phyloP scores from a whole-genome alignment of 257 asterid genomes.

The Anisodus acutangulus region DNA sequence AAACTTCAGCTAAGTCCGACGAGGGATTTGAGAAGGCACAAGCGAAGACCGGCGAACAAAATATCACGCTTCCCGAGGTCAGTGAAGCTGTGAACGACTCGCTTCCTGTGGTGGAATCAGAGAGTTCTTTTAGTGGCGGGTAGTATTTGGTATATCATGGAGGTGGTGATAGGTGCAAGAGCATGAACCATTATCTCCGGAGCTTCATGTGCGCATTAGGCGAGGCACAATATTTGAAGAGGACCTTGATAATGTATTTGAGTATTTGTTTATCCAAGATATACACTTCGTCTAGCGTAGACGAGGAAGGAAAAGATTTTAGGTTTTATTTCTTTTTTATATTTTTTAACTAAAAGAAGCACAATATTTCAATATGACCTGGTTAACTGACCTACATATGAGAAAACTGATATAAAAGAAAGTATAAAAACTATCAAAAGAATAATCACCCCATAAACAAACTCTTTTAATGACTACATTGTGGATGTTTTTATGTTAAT shows the following conservation, averaged over 20 bases:
- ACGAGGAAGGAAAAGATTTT: conserved; percentile 89
- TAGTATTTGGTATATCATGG: conserved; percentile 73
- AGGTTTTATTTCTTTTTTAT: conserved; percentile 46
- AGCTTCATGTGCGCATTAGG: conserved; percentile 85
- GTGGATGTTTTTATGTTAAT: conserved; percentile 34
- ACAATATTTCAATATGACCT: too few relatives aligned
- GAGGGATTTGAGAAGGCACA: conserved; percentile 69
- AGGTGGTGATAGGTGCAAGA: conserved; percentile 94
- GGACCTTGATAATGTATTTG: conserved; percentile 83
- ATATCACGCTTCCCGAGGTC: conserved; percentile 60
- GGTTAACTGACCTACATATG: too few relatives aligned
- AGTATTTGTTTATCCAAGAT: conserved; percentile 71
- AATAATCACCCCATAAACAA: too few relatives aligned
- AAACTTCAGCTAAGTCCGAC: conserved; percentile 43
- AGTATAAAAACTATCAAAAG: too few relatives aligned
- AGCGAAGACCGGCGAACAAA: conserved; percentile 40
- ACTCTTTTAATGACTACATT: too few relatives aligned
- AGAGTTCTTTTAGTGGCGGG: conserved; percentile 56
- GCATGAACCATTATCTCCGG: conserved; percentile 80
- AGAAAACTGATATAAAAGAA: too few relatives aligned
- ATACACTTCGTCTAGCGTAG: conserved; percentile 65
- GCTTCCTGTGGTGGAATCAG: conserved; percentile 60
- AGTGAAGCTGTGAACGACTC: conserved; percentile 64
- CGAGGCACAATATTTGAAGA: conserved; percentile 86
- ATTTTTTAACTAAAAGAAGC: too few relatives aligned